A percentile compares a stretch with the other conserved stretches of the same genome.
phyloP scores from a whole-genome alignment of 306 rosid genomes.

The Vigna trinervia region DNA sequence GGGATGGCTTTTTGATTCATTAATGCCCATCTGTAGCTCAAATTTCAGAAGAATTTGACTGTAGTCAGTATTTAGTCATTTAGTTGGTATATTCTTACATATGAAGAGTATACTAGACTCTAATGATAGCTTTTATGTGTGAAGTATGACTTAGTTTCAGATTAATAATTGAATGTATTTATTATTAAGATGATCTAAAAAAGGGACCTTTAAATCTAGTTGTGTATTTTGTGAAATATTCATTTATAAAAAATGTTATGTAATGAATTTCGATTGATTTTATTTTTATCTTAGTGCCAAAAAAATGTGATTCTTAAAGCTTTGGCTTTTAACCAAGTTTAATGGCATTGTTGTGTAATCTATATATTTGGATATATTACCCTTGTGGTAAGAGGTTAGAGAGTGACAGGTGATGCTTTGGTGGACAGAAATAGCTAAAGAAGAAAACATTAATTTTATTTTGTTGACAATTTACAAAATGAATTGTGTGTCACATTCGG shows the following conservation, averaged over 20 bases:
- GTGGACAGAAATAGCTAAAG: constrained; percentile 19
- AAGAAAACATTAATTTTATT: constrained; percentile 17
- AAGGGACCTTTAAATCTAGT: constrained; percentile 19
- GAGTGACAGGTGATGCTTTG: constrained; percentile 7
- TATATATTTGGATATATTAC: neutral
- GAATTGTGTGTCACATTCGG: constrained; percentile 13
- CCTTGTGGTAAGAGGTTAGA: neutral
- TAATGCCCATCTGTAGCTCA: neutral
- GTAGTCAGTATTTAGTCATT: neutral
- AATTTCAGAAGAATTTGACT: constrained; percentile 29
- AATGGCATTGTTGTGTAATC: neutral
- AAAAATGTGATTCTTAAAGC: neutral
- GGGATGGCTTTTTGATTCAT: neutral
- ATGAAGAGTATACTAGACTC: constrained; percentile 11
- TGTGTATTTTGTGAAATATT: constrained; percentile 9
- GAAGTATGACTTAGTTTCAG: constrained; percentile 10
- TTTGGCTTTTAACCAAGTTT: neutral
- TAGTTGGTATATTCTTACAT: neutral
- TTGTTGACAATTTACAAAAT: constrained; percentile 17
- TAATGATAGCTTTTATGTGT: constrained; percentile 8
- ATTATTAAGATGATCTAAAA: constrained; percentile 6
- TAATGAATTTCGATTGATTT: constrained; percentile 3
- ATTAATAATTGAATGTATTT: constrained; percentile 16
- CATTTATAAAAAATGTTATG: constrained; percentile 7
- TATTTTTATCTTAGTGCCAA: neutral